Evolutionary conservation across 2,329 filamentous ascomycete genomes (phyloP).

Genomic region (Xylariaceae sp.): DNA sequence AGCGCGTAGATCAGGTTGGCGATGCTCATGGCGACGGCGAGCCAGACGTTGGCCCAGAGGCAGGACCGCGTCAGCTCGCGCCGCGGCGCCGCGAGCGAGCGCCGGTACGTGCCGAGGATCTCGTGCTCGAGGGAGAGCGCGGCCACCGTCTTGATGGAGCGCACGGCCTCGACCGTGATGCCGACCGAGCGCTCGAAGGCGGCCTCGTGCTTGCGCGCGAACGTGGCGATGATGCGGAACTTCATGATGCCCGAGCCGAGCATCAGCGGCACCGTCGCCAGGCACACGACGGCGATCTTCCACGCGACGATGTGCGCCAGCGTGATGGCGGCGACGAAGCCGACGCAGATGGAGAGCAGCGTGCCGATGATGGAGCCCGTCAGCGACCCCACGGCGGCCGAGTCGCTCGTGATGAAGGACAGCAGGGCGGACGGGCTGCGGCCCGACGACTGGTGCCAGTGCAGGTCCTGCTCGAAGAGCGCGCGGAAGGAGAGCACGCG

Average conservation of each 20-base stretch:
- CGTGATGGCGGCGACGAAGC: conserved; percentile 60
- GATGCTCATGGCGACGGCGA: conserved; percentile 51
- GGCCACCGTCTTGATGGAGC: conserved; percentile 56
- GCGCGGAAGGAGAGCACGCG: conserved; percentile 58
- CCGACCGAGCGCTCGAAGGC: conserved; percentile 57
- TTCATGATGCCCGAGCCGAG: conserved; percentile 64
- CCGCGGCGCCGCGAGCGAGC: conserved; percentile 40
- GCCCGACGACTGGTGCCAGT: conserved; percentile 62
- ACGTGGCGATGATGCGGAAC: conserved; percentile 52
- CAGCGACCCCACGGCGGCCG: conserved; percentile 58
- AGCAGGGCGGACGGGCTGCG: conserved; percentile 56
- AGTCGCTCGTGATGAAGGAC: conserved; percentile 62
- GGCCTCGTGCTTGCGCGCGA: conserved; percentile 55
- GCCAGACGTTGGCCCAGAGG: conserved; percentile 48
- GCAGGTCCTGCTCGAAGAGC: conserved; percentile 56
- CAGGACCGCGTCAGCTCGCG: conserved; percentile 46
- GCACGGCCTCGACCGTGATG: conserved; percentile 60
- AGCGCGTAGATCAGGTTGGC: conserved; percentile 66
- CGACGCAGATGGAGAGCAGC: conserved; percentile 59
- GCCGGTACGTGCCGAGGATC: conserved; percentile 44
- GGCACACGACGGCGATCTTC: conserved; percentile 67
- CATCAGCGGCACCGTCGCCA: conserved; percentile 61
- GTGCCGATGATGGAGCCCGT: conserved; percentile 65
- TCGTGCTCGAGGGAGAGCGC: conserved; percentile 47
- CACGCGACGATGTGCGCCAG: conserved; percentile 65